These are phyloP conservation scores for Acer negundo DNA, from an alignment of 345 rosid genomes.

Conservation along the genomic window DNA sequence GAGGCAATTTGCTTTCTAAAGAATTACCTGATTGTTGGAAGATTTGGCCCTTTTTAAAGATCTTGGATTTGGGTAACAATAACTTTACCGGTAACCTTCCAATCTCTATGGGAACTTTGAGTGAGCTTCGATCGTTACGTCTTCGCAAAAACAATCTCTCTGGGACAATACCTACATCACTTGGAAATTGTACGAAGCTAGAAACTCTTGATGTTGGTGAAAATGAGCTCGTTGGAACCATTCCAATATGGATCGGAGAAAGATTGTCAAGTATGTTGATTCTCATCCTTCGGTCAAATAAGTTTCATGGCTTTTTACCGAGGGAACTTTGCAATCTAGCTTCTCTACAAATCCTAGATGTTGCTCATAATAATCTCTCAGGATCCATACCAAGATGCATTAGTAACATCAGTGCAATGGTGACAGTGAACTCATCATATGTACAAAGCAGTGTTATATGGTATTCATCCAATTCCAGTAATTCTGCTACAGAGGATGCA, in stretches of 20 bases:
- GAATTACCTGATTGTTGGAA: constrained; percentile 32
- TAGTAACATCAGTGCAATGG: not conserved
- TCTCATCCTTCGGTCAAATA: constrained; percentile 21
- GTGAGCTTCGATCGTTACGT: not conserved
- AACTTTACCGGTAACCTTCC: constrained; percentile 4
- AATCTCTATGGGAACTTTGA: not conserved
- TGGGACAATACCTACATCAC: not conserved
- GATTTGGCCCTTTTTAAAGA: not conserved
- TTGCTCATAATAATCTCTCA: constrained; percentile 9
- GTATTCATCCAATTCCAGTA: not conserved
- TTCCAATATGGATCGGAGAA: constrained; percentile 17
- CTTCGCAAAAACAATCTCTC: not conserved
- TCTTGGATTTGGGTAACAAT: constrained; percentile 10
- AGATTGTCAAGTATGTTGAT: not conserved
- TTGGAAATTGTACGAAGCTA: not conserved
- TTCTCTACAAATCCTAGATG: constrained; percentile 14
- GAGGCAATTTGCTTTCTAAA: constrained; percentile 35
- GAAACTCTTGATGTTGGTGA: not conserved
- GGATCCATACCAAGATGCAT: constrained; percentile 4
- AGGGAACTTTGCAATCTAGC: constrained; percentile 1
- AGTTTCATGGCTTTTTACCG: constrained; percentile 21
- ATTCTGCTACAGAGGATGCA: not conserved
- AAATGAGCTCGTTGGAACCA: not conserved
- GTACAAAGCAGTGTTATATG: accelerated
- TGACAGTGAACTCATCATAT: not conserved